A percentile compares a stretch with the other conserved stretches of the same genome.
phyloP scores from a whole-genome alignment of 257 asterid genomes.

The Nicotiana tomentosiformis region DNA sequence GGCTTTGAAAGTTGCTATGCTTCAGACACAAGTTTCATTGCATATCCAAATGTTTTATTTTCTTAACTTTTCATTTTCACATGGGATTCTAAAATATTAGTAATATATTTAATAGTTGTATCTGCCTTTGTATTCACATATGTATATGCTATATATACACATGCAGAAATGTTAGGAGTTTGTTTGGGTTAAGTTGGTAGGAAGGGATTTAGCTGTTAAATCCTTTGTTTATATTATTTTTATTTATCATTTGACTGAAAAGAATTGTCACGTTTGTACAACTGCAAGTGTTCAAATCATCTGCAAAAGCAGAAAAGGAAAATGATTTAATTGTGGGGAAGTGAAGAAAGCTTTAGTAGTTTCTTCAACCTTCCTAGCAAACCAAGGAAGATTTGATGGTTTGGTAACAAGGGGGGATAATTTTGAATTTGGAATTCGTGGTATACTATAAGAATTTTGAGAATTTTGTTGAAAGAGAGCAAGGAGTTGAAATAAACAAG shows the following conservation, averaged over 20 bases:
- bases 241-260: not conserved
- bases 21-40: conserved; percentile 39
- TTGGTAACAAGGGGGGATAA: not conserved
- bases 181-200: not conserved
- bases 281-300: not conserved
- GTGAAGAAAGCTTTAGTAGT: not conserved
- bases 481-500: not conserved
- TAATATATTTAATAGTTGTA: not conserved
- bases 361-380: not conserved
- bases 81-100: not conserved
- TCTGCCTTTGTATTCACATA: not conserved
- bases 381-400: not conserved
- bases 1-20: conserved; percentile 39
- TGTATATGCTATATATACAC: not conserved
- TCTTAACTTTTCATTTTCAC: conserved; percentile 5
- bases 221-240: not conserved
- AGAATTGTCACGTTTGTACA: not conserved
- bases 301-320: not conserved
- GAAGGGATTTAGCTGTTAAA: not conserved
- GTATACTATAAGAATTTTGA: not conserved
- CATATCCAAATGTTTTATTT: conserved; percentile 1
- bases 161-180: conserved; percentile 2
- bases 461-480: not conserved
- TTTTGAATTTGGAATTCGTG: not conserved
- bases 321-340: not conserved